These are phyloP conservation scores for Leccinellum luteum DNA, from an alignment of 768 basidiomycete genomes.

Conservation along the genomic window DNA sequence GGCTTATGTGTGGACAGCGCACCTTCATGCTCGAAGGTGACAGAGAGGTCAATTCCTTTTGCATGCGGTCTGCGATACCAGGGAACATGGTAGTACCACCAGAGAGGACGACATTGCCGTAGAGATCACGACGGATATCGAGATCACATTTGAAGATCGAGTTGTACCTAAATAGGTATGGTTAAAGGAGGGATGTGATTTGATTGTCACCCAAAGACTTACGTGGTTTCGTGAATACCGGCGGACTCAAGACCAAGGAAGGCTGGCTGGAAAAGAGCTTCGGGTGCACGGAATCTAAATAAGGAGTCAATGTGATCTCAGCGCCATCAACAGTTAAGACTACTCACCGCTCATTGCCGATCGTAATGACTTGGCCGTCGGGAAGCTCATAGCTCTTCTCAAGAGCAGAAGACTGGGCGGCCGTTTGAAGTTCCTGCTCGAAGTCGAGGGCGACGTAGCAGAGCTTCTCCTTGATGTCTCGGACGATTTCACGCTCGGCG, in stretches of 20 bases:
- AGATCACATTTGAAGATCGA: conserved; percentile 69
- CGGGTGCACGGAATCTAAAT: conserved; percentile 52
- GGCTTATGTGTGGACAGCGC: conserved; percentile 11
- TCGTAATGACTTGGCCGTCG: conserved; percentile 90
- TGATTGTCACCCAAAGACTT: conserved; percentile 5
- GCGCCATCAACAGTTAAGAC: not conserved
- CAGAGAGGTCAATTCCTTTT: conserved; percentile 85
- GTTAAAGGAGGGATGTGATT: not conserved
- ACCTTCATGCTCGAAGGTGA: conserved; percentile 84
- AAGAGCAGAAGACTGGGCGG: conserved; percentile 82
- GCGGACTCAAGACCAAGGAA: conserved; percentile 71
- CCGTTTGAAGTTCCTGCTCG: conserved; percentile 89
- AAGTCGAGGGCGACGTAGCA: conserved; percentile 95
- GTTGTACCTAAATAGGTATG: conserved; percentile 41
- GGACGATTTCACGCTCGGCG: conserved; percentile 90
- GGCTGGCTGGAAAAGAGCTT: conserved; percentile 58
- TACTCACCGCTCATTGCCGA: conserved; percentile 60
- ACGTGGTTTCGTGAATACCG: conserved; percentile 78
- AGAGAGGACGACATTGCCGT: conserved; percentile 45
- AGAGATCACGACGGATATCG: conserved; percentile 45
- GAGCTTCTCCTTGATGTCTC: conserved; percentile 93
- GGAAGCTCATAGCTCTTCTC: conserved; percentile 96
- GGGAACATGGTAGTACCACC: conserved; percentile 96
- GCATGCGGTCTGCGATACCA: conserved; percentile 94
- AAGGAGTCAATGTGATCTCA: not conserved